Evolutionary conservation across 1,284 basidiomycete species (phyloP), one percentile per base, ranked within the genome.

Genomic region (Vanrija humicola): DNA sequence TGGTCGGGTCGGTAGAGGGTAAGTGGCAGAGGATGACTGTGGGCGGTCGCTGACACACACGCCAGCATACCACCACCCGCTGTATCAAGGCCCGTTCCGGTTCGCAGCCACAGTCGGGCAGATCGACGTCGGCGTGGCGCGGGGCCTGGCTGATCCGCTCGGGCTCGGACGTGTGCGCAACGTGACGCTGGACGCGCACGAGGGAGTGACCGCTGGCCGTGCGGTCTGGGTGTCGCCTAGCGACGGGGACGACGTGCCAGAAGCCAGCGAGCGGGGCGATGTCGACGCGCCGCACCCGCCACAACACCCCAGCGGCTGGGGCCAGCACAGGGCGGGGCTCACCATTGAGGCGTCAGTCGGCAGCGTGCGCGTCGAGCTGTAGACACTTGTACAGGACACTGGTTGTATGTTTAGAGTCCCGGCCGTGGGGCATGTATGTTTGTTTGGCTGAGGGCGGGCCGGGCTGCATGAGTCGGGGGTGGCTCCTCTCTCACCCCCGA

Each of bases 41-140:
- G 34, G 10, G 19, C 21, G 6, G 28, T 34, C 12, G 34, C 28
- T 48, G 14, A 29, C 16, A 9, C 39, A 34, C n/a, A 38, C 12
- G 15, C 15, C 38, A 57, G 58, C 61, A 0, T 39, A 55, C 25
- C 44, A 54, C 5, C 59, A 64, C 42, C 49, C 57, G n/a, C 26
- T 48, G 9, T 61, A 55, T 47, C 51, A 61, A 48, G 59, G 59
- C 6, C 23, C 21, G 3, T 52, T 58, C 38, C 48, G 38, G 6
- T 29, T 61, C 6, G 10, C 38, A 9, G 55, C 59, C 9, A 45
- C 51, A 5, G 39, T 52, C 12, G 62, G 62, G n/a, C 34, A 34
- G 5, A 51, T 64, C 45, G n/a, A 21, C 19, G 50, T 64, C 6
- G 50, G 50, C 21, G 38, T 42, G 7, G 18, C 43, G n/a, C 25